These are phyloP conservation scores for Effrenium voratum DNA, from an alignment of 73 alveolate species.

Conservation along the genomic window DNA sequence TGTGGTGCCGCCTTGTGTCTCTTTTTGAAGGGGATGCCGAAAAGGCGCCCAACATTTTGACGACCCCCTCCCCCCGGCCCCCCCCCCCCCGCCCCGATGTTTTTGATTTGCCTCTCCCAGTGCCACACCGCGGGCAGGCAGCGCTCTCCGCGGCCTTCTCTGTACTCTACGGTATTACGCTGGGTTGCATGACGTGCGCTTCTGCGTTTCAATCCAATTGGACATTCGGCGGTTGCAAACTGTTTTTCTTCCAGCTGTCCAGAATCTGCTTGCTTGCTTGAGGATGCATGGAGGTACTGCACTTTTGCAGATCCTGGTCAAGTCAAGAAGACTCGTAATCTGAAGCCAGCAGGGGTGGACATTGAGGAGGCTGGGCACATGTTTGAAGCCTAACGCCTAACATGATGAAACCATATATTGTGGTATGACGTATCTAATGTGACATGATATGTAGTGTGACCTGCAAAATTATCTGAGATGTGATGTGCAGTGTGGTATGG, in stretches of 20 bases:
- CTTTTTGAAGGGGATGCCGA: too few relatives aligned
- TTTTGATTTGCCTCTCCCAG: too few relatives aligned
- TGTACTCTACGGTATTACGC: not conserved
- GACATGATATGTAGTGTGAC: not conserved
- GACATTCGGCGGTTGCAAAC: too few relatives aligned
- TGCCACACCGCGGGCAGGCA: not conserved
- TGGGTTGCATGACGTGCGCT: conserved; percentile 33
- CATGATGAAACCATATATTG: not conserved
- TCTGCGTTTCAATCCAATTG: too few relatives aligned
- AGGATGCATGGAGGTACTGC: not conserved
- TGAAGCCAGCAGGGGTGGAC: not conserved
- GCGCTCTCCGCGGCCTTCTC: not conserved
- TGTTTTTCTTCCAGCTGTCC: too few relatives aligned
- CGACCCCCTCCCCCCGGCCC: too few relatives aligned
- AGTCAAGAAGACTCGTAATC: conserved; percentile 12
- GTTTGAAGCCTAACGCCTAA: not conserved
- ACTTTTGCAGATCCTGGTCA: conserved; percentile 35
- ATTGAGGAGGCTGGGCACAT: conserved; percentile 4
- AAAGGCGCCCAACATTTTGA: too few relatives aligned
- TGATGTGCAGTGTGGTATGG: not conserved
- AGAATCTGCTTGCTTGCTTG: too few relatives aligned
- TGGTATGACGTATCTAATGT: too few relatives aligned
- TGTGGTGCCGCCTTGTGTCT: too few relatives aligned
- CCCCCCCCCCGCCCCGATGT: too few relatives aligned
- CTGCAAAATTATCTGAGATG: not conserved